phyloP scores from a whole-genome alignment of 2,329 filamentous ascomycete species.

The Diplodia seriata region DNA sequence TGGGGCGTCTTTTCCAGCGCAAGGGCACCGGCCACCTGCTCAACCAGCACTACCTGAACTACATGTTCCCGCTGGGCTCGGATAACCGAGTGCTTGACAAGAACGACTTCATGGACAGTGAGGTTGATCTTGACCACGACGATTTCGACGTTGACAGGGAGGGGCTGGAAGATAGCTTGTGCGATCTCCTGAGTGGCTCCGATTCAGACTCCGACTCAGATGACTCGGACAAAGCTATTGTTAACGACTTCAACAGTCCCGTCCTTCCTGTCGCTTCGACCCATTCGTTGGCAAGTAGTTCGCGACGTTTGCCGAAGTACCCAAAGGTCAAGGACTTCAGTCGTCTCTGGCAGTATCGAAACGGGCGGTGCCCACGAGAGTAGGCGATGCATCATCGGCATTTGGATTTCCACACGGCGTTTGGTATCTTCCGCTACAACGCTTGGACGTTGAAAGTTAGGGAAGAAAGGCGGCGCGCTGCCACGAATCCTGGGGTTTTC shows the following conservation, averaged over 20 bases:
- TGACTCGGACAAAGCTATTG: conserved; percentile 31
- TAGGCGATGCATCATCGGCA: conserved; percentile 5
- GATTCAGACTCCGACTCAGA: conserved; percentile 20
- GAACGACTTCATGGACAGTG: conserved; percentile 68
- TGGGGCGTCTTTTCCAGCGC: conserved; percentile 57
- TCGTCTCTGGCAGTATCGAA: conserved; percentile 37
- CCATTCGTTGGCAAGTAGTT: conserved; percentile 27
- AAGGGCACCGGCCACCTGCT: conserved; percentile 47
- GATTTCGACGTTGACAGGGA: conserved; percentile 25
- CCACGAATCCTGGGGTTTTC: background rate
- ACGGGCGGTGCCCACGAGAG: conserved; percentile 34
- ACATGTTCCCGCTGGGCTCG: conserved; percentile 64
- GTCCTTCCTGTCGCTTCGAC: conserved; percentile 26
- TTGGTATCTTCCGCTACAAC: background rate
- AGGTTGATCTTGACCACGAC: conserved; percentile 35
- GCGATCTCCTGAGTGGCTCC: conserved; percentile 15
- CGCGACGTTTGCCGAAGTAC: conserved; percentile 8
- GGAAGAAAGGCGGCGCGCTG: background rate
- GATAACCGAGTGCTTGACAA: conserved; percentile 57
- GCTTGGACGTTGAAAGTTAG: conserved; percentile 20
- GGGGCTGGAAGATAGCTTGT: conserved; percentile 27
- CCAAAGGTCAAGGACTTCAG: conserved; percentile 37
- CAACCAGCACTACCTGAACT: conserved; percentile 67
- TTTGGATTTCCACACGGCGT: background rate
- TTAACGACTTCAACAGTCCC: conserved; percentile 35